These are phyloP conservation scores for Pterocarpus santalinus DNA, from an alignment of 306 rosid genomes.

Conservation along the genomic window DNA sequence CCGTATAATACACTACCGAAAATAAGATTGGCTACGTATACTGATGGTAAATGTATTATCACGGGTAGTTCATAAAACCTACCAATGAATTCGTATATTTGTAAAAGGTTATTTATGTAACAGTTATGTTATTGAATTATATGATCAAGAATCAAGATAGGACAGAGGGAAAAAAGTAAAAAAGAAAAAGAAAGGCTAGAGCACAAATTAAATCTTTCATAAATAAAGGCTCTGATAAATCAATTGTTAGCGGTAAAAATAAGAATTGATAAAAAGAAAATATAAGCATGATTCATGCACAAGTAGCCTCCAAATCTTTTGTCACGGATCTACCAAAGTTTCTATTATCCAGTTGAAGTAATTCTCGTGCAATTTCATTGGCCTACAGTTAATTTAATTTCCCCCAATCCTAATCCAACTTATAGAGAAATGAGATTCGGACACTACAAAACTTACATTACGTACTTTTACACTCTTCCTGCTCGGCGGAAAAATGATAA, in stretches of 20 bases:
- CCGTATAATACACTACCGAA: too few relatives aligned
- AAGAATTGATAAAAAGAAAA: background rate
- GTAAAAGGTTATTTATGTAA: background rate
- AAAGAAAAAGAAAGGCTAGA: too few relatives aligned
- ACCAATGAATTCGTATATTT: too few relatives aligned
- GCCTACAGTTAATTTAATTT: background rate
- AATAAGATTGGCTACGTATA: too few relatives aligned
- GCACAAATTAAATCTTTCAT: too few relatives aligned
- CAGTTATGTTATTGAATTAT: background rate
- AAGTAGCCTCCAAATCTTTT: background rate
- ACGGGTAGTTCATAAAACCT: too few relatives aligned
- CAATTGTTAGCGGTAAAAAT: background rate
- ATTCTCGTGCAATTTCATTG: background rate
- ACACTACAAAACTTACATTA: too few relatives aligned
- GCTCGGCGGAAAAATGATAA: too few relatives aligned
- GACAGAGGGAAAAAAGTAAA: too few relatives aligned
- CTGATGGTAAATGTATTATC: too few relatives aligned
- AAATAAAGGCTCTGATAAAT: background rate
- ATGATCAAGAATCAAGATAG: background rate
- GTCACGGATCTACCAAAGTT: background rate
- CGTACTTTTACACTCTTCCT: too few relatives aligned
- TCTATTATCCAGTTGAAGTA: background rate
- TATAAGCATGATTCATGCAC: background rate
- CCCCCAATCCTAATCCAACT: background rate
- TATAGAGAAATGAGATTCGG: too few relatives aligned